Percentiles rank a stretch among this genome's conserved stretches.
These are phyloP conservation scores for Aegle marmelos DNA, from an alignment of 345 rosid genomes.

Conservation along the genomic window DNA sequence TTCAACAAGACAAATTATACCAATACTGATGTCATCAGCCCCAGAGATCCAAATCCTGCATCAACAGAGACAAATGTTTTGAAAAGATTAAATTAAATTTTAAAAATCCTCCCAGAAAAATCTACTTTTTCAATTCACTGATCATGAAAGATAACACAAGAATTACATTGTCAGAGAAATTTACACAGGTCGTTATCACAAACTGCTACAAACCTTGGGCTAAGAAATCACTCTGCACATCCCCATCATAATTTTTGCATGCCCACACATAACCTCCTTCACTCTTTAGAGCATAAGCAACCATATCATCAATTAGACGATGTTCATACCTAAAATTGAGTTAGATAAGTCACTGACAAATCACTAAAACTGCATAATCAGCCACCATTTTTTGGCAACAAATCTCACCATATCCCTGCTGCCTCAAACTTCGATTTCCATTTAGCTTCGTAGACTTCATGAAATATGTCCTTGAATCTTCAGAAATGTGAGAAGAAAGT, in stretches of 20 bases:
- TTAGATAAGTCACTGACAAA: conserved; percentile 8
- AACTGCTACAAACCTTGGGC: conserved; percentile 69
- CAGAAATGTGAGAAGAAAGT: conserved; percentile 8
- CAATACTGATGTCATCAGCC: conserved; percentile 95
- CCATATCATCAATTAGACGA: conserved; percentile 97
- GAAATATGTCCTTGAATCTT: conserved; percentile 96
- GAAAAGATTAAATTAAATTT: neutral
- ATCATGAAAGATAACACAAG: neutral
- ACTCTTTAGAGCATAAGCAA: conserved; percentile 88
- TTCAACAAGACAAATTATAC: conserved; percentile 33
- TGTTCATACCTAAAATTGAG: conserved; percentile 75
- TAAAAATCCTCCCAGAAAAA: neutral
- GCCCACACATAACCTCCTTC: conserved; percentile 99
- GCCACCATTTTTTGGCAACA: conserved; percentile 8
- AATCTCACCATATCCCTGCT: conserved; percentile 77
- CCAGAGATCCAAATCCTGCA: conserved; percentile 95
- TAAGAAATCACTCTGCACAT: conserved; percentile 97
- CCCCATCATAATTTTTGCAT: conserved; percentile 97
- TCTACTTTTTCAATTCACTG: neutral
- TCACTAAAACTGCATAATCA: conserved; percentile 11
- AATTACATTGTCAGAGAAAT: neutral
- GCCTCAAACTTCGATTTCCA: conserved; percentile 92
- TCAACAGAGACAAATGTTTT: conserved; percentile 9
- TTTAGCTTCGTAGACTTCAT: conserved; percentile 67
- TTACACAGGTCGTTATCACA: neutral